phyloP scores from a whole-genome alignment of 2,329 filamentous ascomycete genomes.

The Arthroderma uncinatum region DNA sequence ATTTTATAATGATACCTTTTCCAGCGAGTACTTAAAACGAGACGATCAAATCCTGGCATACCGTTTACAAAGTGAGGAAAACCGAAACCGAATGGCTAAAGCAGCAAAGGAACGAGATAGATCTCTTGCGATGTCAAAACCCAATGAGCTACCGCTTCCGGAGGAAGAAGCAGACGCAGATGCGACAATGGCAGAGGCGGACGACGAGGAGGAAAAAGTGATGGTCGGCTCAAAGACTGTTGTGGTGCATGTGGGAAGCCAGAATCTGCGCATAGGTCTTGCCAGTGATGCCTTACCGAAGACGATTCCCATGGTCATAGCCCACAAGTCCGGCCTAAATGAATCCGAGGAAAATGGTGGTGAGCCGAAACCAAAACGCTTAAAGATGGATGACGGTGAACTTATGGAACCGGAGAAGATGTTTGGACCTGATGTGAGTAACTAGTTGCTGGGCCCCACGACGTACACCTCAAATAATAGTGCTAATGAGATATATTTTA shows the following conservation, averaged over 20 bases:
- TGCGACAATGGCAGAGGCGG: conserved; percentile 47
- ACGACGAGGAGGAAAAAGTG: conserved; percentile 46
- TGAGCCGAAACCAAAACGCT: conserved; percentile 60
- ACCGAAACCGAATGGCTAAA: conserved; percentile 70
- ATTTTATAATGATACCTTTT: conserved; percentile 3
- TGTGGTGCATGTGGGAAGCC: conserved; percentile 88
- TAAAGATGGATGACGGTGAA: conserved; percentile 46
- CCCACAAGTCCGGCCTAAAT: conserved; percentile 62
- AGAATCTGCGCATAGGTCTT: conserved; percentile 86
- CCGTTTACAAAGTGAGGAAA: conserved; percentile 77
- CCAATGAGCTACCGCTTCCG: conserved; percentile 52
- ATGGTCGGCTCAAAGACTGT: conserved; percentile 79
- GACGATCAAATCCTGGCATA: conserved; percentile 91
- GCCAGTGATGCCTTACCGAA: conserved; percentile 94
- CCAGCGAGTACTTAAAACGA: conserved; percentile 90
- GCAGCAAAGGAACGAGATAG: conserved; percentile 80
- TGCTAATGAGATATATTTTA: conserved; percentile 20
- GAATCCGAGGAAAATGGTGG: conserved; percentile 76
- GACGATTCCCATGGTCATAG: conserved; percentile 86
- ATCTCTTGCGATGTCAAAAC: conserved; percentile 63
- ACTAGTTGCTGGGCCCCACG: not conserved
- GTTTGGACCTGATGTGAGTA: conserved; percentile 70
- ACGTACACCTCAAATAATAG: not conserved
- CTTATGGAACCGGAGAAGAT: conserved; percentile 56
- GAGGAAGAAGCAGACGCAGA: conserved; percentile 34